Evolutionary conservation across 257 asterid genomes (phyloP).

Genomic region (Gynochthodes officinalis): DNA sequence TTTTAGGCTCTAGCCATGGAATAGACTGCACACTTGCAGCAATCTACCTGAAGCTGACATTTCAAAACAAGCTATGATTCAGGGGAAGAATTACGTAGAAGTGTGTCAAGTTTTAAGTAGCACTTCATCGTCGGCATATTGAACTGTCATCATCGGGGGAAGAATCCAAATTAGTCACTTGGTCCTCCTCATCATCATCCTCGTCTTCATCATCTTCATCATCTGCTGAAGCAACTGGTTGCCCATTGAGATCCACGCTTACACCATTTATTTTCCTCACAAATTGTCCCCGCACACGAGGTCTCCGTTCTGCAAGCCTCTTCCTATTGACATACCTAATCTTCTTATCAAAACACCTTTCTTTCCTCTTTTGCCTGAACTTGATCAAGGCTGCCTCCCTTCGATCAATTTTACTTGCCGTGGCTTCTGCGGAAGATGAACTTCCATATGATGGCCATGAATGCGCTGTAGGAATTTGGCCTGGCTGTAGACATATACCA

Average conservation of each 20-base stretch:
- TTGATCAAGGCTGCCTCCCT: constrained; percentile 92
- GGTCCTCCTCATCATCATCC: constrained; percentile 33
- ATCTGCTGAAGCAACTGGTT: constrained; percentile 64
- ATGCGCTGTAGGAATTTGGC: constrained; percentile 61
- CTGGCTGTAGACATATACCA: constrained; percentile 68
- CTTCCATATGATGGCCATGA: constrained; percentile 59
- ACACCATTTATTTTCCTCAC: constrained; percentile 82
- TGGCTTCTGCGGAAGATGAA: constrained; percentile 40
- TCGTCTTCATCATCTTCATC: constrained; percentile 49
- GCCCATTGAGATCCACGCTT: constrained; percentile 77
- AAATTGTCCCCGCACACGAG: constrained; percentile 90
- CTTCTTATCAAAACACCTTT: constrained; percentile 91
- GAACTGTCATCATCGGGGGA: constrained; percentile 41
- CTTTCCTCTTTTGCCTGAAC: constrained; percentile 90
- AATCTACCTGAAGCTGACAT: background rate
- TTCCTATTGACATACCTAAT: constrained; percentile 87
- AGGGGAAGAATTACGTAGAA: background rate
- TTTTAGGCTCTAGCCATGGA: background rate
- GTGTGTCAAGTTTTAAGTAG: background rate
- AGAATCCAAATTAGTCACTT: constrained; percentile 27
- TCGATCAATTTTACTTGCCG: constrained; percentile 47
- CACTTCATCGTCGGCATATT: constrained; percentile 24
- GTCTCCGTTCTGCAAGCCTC: constrained; percentile 90
- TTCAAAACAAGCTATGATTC: background rate
- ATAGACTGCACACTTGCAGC: background rate